phyloP scores from a whole-genome alignment of 805 yeast species.

The Teunomyces cretensis region DNA sequence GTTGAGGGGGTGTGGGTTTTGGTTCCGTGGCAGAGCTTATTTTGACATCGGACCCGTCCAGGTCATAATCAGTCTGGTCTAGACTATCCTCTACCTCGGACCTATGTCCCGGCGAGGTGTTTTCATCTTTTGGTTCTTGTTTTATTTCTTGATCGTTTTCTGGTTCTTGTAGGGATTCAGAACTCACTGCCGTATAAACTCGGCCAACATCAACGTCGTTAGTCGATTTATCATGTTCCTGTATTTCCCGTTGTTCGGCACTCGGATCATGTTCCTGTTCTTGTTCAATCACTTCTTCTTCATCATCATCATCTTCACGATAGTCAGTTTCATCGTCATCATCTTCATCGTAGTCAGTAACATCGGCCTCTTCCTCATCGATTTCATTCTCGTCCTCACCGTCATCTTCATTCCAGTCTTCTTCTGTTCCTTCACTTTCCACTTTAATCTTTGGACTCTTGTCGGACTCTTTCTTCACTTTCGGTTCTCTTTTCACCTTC shows the following conservation, averaged over 20 bases:
- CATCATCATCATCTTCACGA: constrained; percentile 5
- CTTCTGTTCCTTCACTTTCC: constrained; percentile 12
- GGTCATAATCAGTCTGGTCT: constrained; percentile 2
- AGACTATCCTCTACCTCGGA: constrained; percentile 8
- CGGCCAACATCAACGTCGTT: constrained; percentile 5
- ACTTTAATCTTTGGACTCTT: constrained; percentile 3
- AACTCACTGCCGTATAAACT: neutral
- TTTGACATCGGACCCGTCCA: neutral
- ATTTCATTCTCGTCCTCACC: neutral
- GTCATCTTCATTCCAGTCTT: constrained; percentile 14
- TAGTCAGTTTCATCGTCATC: constrained; percentile 10
- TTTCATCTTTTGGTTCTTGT: constrained; percentile 4
- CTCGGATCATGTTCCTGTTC: neutral
- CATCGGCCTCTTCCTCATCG: neutral
- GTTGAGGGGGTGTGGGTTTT: neutral
- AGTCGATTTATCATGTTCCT: neutral
- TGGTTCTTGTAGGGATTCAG: neutral
- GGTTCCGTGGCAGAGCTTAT: neutral
- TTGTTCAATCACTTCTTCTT: constrained; percentile 1
- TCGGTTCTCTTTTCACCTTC: constrained; percentile 11
- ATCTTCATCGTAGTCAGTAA: constrained; percentile 5
- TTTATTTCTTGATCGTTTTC: neutral
- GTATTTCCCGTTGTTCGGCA: neutral
- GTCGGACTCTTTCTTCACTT: constrained; percentile 8
- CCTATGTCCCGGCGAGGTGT: neutral